Evolutionary conservation across 768 basidiomycete species (phyloP), one percentile per base, ranked within the genome.

Genomic region (Rhodotorula kratochvilovae): DNA sequence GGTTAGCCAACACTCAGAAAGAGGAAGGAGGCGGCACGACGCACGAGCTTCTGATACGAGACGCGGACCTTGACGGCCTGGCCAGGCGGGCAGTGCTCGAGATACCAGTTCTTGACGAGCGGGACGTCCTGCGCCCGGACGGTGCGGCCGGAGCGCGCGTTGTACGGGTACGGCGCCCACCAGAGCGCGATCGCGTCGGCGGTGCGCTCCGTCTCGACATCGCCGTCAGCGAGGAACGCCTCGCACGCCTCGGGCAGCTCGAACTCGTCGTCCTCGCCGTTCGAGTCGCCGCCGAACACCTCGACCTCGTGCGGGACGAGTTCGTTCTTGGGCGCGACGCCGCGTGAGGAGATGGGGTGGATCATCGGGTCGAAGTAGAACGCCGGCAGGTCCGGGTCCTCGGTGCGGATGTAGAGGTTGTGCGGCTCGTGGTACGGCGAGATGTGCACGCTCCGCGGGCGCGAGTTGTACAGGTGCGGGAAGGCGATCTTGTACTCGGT

Each of bases 401-500:
- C 96, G 45, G 94, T 97, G 69, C 94, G 91, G 81, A 99, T 97
- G 82, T 98, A 99, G 63, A 99, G 93, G 80, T 91, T 97, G 84
- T 98, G 97, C 35, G 93, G 91, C 36, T 84, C 84, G 79, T 99
- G 96, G 80, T 98, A 98, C 19, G 89, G 86, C 29, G 91, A 90
- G 64, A 99, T 89, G 64, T 86, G 89, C 66, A 99, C 93, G 35
- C 92, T 91, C 43, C 95, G 90, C 57, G 96, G 96, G 16, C 96
- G 85, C 46, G 96, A 96, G 82, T 99, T 99, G 83, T 99, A 99
- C 2, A 99, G 85, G 78, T 99, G 95, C 43, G 96, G 95, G 85
- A 97, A 98, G 5, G 94, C 95, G 62, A 99, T 93, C 80, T 95
- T 97, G 86, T 99, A 97, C 82, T 99, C 96, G 4, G 95, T 97